Conservation (phyloP, 2,329 filamentous ascomycete genomes). For the Tolypocladium inflatum region DNA sequence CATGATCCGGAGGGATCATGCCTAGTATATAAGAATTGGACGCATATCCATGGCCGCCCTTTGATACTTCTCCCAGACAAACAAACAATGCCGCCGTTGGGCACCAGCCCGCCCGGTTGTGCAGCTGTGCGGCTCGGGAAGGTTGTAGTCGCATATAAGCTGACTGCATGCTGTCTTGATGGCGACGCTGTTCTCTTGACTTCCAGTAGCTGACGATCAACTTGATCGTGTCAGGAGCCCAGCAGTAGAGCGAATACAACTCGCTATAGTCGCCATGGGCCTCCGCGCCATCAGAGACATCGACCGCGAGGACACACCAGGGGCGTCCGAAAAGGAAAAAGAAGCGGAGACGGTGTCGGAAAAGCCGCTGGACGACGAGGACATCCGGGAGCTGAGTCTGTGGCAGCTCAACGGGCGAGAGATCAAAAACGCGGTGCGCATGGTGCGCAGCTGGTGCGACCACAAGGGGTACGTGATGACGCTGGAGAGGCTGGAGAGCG, state of each 20-base stretch:
- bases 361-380: conserved; percentile 15
- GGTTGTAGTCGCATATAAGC: not conserved
- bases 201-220: not conserved
- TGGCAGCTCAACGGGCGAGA: conserved; percentile 35
- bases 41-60: too few species aligned
- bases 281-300: conserved; percentile 5
- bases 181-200: not conserved
- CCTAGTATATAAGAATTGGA: too few species aligned
- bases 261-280: conserved; percentile 3
- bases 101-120: not conserved
- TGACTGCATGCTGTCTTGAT: not conserved
- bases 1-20: too few species aligned
- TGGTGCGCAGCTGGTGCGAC: conserved; percentile 34
- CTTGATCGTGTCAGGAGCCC: not conserved
- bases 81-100: too few species aligned
- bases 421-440: conserved; percentile 38
- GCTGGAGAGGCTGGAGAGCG: conserved; percentile 30
- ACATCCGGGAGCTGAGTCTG: conserved; percentile 26
- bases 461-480: conserved; percentile 33
- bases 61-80: too few species aligned
- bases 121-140: not conserved
- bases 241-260: not conserved
- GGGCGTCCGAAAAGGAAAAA: not conserved
- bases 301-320: conserved; percentile 6
- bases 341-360: not conserved